Base-by-base conservation (phyloP, 305 asterid genomes). In the Plantago rigida region DNA sequence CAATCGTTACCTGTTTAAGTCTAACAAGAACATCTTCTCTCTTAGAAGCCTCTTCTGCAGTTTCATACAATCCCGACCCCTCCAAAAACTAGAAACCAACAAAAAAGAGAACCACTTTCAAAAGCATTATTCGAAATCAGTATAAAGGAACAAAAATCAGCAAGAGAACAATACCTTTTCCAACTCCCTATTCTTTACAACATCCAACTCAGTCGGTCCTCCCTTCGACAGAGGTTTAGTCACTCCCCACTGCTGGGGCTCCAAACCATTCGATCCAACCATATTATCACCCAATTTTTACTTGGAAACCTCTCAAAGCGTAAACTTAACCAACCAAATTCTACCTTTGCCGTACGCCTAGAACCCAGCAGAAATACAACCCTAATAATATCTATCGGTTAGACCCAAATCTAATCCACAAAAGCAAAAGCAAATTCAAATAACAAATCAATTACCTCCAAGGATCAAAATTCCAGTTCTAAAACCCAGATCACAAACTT, bases 51-150 rank as follows among this genome's bases (percentile, higher is more conserved):
- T 88, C 95, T 60, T 81, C 94, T 0, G 63, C 76, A 63, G 91
- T 86, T 77, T 92, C 96, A 68, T 84, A 83, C 11, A 92, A 69
- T 59, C 91, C 94, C 19, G 91, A 74, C 59, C 81, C 86, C 56
- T 64, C 77, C 87, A 86, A 73, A 80, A 80, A 82, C 98, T 86
- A 69, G 46, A 54, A 60, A 29, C 24, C 13, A 46, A 31, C 56
- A 61, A 5, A 31, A 31, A 1, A 19, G 13, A 9, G 6, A 31
- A 55, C 5, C n/a, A 26, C 5, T 9, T 9, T 11, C 15, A 13
- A 4, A 3, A 15, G 2, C 0, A 49, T 2, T 6, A 29, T 28
- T 24, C 12, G 7, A 31, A 31, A 12, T 15, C 8, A 17, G 8
- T 0, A 9, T 13, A 8, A 13, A 2, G 11, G 13, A 13, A 29